Evolutionary conservation across 306 rosid genomes (phyloP), one percentile per base, ranked within the genome.

Genomic region (Cyamopsis tetragonoloba): DNA sequence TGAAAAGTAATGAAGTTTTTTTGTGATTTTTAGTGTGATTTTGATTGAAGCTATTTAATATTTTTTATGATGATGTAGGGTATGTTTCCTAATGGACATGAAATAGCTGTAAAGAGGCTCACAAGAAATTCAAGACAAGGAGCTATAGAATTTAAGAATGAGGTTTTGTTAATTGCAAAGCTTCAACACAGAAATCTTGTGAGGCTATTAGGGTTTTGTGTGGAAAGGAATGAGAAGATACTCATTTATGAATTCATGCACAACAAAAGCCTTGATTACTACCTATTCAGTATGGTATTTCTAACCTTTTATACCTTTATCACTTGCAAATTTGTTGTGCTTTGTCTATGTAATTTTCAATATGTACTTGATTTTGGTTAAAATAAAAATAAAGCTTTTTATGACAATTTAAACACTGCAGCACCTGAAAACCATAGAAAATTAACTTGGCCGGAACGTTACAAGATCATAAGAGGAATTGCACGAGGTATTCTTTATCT

Each of bases 141-240:
- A 55, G 49, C 58, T 42, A 22, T 7, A 27, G 78, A 74, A 65
- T 71, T 71, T 8, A 71, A 47, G 76, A 71, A 71, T 22, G 76
- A 71, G 13, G 76, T 61, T 10, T 24, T 74, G 37, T 27, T 74
- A 1, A 72, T 72, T 23, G 59, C 77, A 1, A 61, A 72, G 7
- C 77, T 72, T 72, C 77, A 72, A 61, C 77, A 60, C 54, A 72
- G 70, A 72, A 72, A 72, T 61, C 62, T 72, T 61, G 77, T 72
- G 62, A 72, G 77, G 26, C 6, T 72, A 1, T 26, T 72, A 26
- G 77, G 77, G 26, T 72, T 72, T 61, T 72, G 77, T 44, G 11
- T 72, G 19, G 50, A 72, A 38, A 72, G 44, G 55, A 47, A 48
- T 61, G 77, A 72, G 26, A 72, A 72, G 63, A 35, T 72, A 48